Evolutionary conservation across 2,329 filamentous ascomycete genomes (phyloP), one percentile per base, ranked within the genome.

Genomic region (Alternaria incomplexa): DNA sequence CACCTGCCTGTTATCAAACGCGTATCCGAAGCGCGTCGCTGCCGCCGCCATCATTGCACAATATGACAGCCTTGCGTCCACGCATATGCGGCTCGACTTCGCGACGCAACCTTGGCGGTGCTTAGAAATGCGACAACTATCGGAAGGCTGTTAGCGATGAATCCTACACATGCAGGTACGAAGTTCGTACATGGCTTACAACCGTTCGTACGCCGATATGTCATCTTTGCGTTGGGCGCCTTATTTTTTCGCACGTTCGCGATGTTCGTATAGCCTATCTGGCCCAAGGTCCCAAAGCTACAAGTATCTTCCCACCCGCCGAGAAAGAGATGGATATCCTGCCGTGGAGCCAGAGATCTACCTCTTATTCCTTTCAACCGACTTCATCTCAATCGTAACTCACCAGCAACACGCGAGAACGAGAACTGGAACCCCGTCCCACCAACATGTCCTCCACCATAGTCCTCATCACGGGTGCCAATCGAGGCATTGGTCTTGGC

Each of bases 81-180:
- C 3, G 15, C 36, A 40, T 40, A 1, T 40, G 36, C 36, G 36
- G n/a, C 36, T 40, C 36, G n/a, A 17, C 36, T 40, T 17, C 8
- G 36, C n/a, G 5, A 40, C 15, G 36, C 36, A 40, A 40, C 36
- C 36, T 40, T 40, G 36, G 36, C n/a, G 36, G 36, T 40, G 36
- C 36, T 40, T 40, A 40, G 36, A 40, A 40, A 40, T 40, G 36
- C 36, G 36, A 40, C 36, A 40, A 40, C 36, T 40, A 17, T 40
- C 36, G 36, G 36, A 40, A 40, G 36, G 9, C 36, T 40, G 36
- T 40, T 40, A 2, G 36, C 36, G 36, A 40, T 89, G 8, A 17
- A 17, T 40, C 36, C 36, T 40, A 40, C 36, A 17, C 15, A 40
- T 40, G 36, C 36, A 40, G n/a, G 36, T 40, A 40, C 36, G 36